Conservation (phyloP, 73 alveolate species). For the Paramecium pentaurelia region DNA sequence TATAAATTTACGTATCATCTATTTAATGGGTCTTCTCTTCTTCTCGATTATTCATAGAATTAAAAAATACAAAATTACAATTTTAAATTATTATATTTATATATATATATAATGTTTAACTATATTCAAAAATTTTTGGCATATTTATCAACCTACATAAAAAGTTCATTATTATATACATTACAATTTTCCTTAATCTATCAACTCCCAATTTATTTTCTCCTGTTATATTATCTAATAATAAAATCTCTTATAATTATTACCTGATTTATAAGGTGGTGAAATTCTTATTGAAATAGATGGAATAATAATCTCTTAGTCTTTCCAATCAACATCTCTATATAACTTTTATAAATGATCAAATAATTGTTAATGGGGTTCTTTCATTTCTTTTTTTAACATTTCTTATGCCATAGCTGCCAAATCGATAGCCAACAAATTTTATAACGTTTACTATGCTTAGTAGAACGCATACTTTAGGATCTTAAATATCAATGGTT, state of each 20-base stretch:
- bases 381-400: constrained; percentile 4
- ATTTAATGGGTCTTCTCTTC: not conserved
- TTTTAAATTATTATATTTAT: not conserved
- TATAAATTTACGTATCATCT: not conserved
- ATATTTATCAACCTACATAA: constrained; percentile 2
- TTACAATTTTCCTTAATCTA: constrained; percentile 26
- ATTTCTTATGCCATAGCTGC: not conserved
- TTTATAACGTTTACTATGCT: not conserved
- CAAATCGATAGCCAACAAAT: constrained; percentile 10
- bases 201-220: constrained; percentile 20
- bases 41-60: not conserved
- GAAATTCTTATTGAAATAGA: not conserved
- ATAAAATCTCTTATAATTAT: not conserved
- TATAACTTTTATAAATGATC: constrained; percentile 30
- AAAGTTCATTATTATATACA: not conserved
- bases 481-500: not conserved
- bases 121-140: constrained; percentile 7
- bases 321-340: constrained; percentile 38
- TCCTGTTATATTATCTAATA: not conserved
- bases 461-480: not conserved
- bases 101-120: not conserved
- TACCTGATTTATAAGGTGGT: constrained; percentile 40
- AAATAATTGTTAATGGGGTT: constrained; percentile 31
- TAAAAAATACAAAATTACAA: not conserved
- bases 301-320: constrained; percentile 4